Percentiles rank a stretch among this genome's conserved stretches.
These are phyloP conservation scores for Scytalidium sp. DNA, from an alignment of 2,329 filamentous ascomycete species.

Conservation along the genomic window DNA sequence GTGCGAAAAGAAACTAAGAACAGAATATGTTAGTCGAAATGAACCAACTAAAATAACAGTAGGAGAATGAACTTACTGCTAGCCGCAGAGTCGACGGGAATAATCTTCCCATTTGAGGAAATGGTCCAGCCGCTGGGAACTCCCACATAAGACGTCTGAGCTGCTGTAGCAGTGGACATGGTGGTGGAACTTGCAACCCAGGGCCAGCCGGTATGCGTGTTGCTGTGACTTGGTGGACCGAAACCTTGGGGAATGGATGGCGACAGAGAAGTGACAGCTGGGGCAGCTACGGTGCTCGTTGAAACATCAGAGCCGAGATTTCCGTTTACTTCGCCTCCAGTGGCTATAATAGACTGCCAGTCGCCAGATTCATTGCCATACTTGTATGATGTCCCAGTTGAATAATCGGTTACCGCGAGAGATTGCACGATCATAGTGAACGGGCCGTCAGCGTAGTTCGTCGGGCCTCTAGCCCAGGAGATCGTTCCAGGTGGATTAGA, in stretches of 20 bases:
- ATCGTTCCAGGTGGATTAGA: slow-evolving; percentile 78
- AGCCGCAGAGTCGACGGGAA: slow-evolving; percentile 66
- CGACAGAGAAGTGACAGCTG: slow-evolving; percentile 59
- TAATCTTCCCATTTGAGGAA: slow-evolving; percentile 73
- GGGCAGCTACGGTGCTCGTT: slow-evolving; percentile 53
- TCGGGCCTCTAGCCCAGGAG: slow-evolving; percentile 81
- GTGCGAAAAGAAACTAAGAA: slow-evolving; percentile 38
- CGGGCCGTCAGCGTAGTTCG: slow-evolving; percentile 79
- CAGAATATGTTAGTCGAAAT: slow-evolving; percentile 20
- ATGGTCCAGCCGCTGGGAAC: slow-evolving; percentile 82
- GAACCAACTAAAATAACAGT: slow-evolving; percentile 17
- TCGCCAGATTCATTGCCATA: slow-evolving; percentile 77
- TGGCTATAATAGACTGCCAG: slow-evolving; percentile 78
- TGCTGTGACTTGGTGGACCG: slow-evolving; percentile 51
- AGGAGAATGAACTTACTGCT: slow-evolving; percentile 52
- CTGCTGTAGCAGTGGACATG: slow-evolving; percentile 40
- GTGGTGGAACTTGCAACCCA: slow-evolving; percentile 60
- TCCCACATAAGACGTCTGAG: slow-evolving; percentile 38
- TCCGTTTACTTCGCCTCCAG: slow-evolving; percentile 74
- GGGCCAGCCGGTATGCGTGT: slow-evolving; percentile 63
- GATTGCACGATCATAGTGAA: slow-evolving; percentile 83
- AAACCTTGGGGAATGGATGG: slow-evolving; percentile 69
- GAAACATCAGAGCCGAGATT: slow-evolving; percentile 55
- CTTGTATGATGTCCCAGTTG: slow-evolving; percentile 79
- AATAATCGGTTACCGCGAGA: slow-evolving; percentile 83